Evolutionary conservation across 768 basidiomycete species (phyloP), one percentile per base, ranked within the genome.

Genomic region (Russula sp.): DNA sequence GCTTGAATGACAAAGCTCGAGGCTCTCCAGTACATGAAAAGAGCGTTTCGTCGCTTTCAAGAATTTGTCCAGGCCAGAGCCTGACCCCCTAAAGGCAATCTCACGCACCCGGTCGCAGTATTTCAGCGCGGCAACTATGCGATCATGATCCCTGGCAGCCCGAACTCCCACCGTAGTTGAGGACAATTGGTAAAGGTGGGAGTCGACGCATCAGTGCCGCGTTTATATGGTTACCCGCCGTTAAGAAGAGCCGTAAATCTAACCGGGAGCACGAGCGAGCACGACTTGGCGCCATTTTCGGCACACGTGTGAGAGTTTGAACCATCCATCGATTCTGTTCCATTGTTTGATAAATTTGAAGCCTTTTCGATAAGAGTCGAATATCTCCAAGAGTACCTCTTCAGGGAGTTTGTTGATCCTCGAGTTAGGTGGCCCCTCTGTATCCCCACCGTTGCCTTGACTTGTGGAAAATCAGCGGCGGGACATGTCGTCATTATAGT

Each of bases 221-320:
- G 4, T 35, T 40, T 5, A 50, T 22, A 2, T 49, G 49, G 18
- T 39, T 52, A 0, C 6, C 0, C 0, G 8, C 4, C 3, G 6
- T 51, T 0, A 57, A 9, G 4, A 31, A 7, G 4, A 62, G 20
- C n/a, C 13, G 6, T 2, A 52, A 10, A 5, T 62, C 40, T 22
- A 62, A 37, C 7, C 55, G 49, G 49, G 42, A 35, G 13, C 34
- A 2, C 3, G 61, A 62, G 35, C 39, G 40, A 57, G 35, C 2
- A 52, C 34, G 18, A 57, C 6, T 13, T 18, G 14, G 37, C 61
- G 61, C 61, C 61, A 62, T 13, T 9, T 44, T 52, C 2, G 20
- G 49, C 61, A 62, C 34, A 62, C 61, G n/a, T 57, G 62, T 9
- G 34, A 8, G 16, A 63, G 62, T 7, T 14, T 52, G 34, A 51